A percentile compares a stretch with the other conserved stretches of the same genome.
Evolutionary conservation across 2,329 filamentous ascomycete genomes (phyloP).

Genomic region (Botrytis elliptica): DNA sequence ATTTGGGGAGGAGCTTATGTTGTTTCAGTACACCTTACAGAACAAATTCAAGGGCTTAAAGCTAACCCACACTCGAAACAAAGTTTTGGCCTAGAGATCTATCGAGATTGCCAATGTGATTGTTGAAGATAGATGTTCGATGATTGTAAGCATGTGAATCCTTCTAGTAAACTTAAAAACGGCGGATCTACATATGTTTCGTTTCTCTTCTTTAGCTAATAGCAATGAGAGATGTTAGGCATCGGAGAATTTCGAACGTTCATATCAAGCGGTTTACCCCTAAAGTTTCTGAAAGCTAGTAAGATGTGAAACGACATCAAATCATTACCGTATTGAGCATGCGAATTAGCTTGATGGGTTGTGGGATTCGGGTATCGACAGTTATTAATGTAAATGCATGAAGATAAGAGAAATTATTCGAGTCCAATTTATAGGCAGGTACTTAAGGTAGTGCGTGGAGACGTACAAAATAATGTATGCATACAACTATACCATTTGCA

Average conservation of each 20-base stretch:
- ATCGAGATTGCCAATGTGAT: background rate
- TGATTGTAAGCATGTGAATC: slow-evolving; percentile 2
- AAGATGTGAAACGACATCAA: slow-evolving; percentile 3
- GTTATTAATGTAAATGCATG: background rate
- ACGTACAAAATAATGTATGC: background rate
- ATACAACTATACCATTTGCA: background rate
- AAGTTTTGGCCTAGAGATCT: background rate
- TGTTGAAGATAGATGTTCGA: background rate
- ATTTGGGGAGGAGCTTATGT: background rate
- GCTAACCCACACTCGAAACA: background rate
- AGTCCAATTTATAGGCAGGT: background rate
- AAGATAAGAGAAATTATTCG: slow-evolving; percentile 13
- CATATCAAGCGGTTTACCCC: slow-evolving; percentile 7
- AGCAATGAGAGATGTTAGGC: background rate
- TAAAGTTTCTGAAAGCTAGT: background rate
- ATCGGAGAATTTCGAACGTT: slow-evolving; percentile 5
- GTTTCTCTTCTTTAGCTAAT: background rate
- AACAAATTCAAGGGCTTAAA: background rate
- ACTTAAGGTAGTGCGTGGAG: background rate
- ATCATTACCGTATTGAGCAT: background rate
- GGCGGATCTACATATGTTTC: background rate
- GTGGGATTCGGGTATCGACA: background rate
- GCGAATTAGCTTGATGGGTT: background rate
- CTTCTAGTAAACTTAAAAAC: slow-evolving; percentile 3
- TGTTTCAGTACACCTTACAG: background rate